Base-by-base conservation (phyloP, 352 stramenopile genomes). In the Pythium aristosporum region DNA sequence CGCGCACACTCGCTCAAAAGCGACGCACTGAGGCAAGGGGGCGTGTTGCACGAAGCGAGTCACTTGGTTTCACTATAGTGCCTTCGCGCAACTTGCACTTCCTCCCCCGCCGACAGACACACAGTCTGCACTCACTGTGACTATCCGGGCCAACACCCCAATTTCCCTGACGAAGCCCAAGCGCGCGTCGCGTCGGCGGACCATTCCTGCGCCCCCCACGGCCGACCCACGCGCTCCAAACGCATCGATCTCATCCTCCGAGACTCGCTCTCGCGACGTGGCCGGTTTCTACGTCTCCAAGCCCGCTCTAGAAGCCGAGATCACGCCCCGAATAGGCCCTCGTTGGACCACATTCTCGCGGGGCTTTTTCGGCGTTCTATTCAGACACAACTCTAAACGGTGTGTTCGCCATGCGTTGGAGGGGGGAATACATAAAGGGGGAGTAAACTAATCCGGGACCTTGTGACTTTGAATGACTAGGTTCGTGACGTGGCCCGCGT, bases 51-150 rank as follows among this genome's bases (percentile, higher is more conserved):
- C 52, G 48, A 72, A 72, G 58, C 28, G 15, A 53, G 28, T 49
- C n/a, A 65, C 65, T 72, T 61, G 58, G 20, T 52, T 54, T 72
- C 60, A 67, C 57, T 72, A 72, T 72, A 34, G 16, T 55, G 7
- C n/a, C 34, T 64, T 65, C 10, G 59, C 36, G 65, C 65, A 72
- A 72, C 65, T 55, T 67, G 15, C 47, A 39, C 53, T 64, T 66
- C 57, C 64, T 60, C 57, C 49, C 57, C 55, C 52, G 54, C 30
- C 57, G 43, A 61, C 49, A 57, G 34, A 39, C 34, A 10, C 8
- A 39, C 34, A 39, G 34, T 39, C 32, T 34, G 37, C 49, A 48
- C 57, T 53, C 53, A 57, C 30, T 41, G 47, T 54, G 47, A 67
- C 60, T 63, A 47, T 55, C 53, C 55, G 44, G 47, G 57, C 44